phyloP scores from a whole-genome alignment of 2,329 filamentous ascomycete species.

The Cadophora luteo-olivacea region DNA sequence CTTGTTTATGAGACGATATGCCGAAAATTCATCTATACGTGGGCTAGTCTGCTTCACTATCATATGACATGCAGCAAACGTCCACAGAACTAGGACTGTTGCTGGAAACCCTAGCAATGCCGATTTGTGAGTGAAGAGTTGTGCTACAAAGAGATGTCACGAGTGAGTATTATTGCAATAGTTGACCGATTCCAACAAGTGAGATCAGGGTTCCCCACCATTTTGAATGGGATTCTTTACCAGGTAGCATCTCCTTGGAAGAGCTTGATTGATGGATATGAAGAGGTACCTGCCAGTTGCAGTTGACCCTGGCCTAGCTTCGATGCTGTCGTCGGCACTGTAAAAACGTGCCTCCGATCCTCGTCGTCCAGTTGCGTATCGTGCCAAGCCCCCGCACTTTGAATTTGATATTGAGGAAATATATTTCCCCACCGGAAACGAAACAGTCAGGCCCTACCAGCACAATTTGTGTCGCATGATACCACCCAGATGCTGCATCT shows the following conservation, averaged over 20 bases:
- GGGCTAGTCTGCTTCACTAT: slow-evolving; percentile 17
- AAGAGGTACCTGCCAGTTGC: slow-evolving; percentile 9
- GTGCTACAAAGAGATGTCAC: slow-evolving; percentile 5
- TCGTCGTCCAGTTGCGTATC: slow-evolving; percentile 17
- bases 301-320: background rate
- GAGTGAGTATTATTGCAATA: background rate
- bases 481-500: slow-evolving; percentile 16
- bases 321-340: background rate
- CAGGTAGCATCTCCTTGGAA: slow-evolving; percentile 19
- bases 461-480: slow-evolving; percentile 33
- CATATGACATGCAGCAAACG: slow-evolving; percentile 34
- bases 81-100: background rate
- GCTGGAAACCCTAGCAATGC: background rate
- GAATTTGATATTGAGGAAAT: slow-evolving; percentile 28
- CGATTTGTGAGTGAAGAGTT: background rate
- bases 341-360: slow-evolving; percentile 20
- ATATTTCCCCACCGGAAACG: slow-evolving; percentile 20
- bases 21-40: slow-evolving; percentile 23
- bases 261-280: slow-evolving; percentile 21
- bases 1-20: slow-evolving; percentile 22
- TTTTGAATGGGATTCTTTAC: slow-evolving; percentile 9
- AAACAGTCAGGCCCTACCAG: slow-evolving; percentile 14
- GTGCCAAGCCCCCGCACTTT: slow-evolving; percentile 27
- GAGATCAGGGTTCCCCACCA: background rate
- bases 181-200: background rate